Conservation (phyloP, 2,329 filamentous ascomycete genomes). For the Arthrobotrys sinensis region DNA sequence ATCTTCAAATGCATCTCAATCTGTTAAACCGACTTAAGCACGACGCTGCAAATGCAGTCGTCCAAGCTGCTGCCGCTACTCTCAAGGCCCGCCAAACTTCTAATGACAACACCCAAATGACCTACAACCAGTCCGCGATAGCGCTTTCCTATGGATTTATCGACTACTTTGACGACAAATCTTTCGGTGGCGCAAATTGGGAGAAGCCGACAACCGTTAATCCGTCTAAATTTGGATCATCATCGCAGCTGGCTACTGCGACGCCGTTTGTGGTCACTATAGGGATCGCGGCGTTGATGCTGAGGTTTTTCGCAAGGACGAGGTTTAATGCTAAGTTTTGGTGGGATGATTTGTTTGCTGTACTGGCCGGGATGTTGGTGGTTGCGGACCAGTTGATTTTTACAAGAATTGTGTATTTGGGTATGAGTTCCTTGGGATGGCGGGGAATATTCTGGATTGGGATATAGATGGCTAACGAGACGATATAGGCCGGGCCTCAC, state of each 20-base stretch:
- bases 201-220: constrained; percentile 40
- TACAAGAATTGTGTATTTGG: constrained; percentile 63
- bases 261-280: constrained; percentile 64
- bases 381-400: constrained; percentile 63
- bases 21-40: constrained; percentile 39
- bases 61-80: constrained; percentile 23
- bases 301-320: constrained; percentile 65
- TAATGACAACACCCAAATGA: not conserved
- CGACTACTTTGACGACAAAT: constrained; percentile 58
- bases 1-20: constrained; percentile 38
- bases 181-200: constrained; percentile 42
- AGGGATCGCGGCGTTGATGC: constrained; percentile 64
- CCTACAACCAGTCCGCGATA: constrained; percentile 47
- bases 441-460: not conserved
- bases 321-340: constrained; percentile 64
- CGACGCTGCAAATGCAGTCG: constrained; percentile 45
- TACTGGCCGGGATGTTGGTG: constrained; percentile 63
- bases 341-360: constrained; percentile 66
- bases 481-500: constrained; percentile 45
- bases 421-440: constrained; percentile 39
- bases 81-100: constrained; percentile 7
- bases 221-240: constrained; percentile 61
- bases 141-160: constrained; percentile 57
- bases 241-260: constrained; percentile 62
- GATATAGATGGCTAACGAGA: constrained; percentile 9